These are phyloP conservation scores for Aspergillus viridinutans DNA, from an alignment of 2,329 filamentous ascomycete species.

Conservation along the genomic window DNA sequence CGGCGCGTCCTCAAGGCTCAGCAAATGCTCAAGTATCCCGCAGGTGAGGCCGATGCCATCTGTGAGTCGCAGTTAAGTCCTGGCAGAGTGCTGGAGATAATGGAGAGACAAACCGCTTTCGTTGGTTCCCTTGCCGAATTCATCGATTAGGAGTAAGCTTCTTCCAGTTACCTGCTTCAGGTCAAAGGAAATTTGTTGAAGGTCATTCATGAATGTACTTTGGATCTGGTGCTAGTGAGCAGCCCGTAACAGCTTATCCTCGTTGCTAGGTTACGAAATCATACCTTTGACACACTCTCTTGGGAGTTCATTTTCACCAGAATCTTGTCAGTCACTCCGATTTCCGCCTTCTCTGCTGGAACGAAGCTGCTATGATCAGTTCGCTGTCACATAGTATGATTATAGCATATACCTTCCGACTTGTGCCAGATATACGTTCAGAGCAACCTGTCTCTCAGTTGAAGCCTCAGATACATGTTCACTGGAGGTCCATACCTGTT, in stretches of 20 bases:
- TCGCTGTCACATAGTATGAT: background rate
- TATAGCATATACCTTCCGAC: slow-evolving; percentile 55
- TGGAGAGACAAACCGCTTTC: slow-evolving; percentile 41
- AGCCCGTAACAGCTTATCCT: background rate
- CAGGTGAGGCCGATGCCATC: slow-evolving; percentile 63
- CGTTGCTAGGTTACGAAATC: background rate
- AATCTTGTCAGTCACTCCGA: slow-evolving; percentile 91
- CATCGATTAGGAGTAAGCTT: slow-evolving; percentile 85
- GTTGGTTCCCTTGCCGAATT: slow-evolving; percentile 74
- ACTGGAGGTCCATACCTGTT: slow-evolving; percentile 53
- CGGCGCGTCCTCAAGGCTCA: slow-evolving; percentile 48
- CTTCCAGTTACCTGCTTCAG: slow-evolving; percentile 68
- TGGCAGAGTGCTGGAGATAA: background rate
- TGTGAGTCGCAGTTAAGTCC: slow-evolving; percentile 16
- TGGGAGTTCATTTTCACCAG: slow-evolving; percentile 77
- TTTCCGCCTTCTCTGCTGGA: slow-evolving; percentile 68
- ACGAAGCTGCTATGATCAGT: slow-evolving; percentile 61
- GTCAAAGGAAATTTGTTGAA: slow-evolving; percentile 79
- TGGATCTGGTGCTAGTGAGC: slow-evolving; percentile 41
- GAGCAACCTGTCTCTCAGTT: slow-evolving; percentile 54
- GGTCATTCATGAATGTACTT: slow-evolving; percentile 72
- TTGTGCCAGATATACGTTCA: slow-evolving; percentile 90
- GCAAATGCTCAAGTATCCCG: slow-evolving; percentile 56
- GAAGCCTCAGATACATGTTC: slow-evolving; percentile 1
- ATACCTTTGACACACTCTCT: slow-evolving; percentile 59